Evolutionary conservation across 78 protist genomes (phyloP), one percentile per base, ranked within the genome.

Genomic region (Monocercomonoides exilis): DNA sequence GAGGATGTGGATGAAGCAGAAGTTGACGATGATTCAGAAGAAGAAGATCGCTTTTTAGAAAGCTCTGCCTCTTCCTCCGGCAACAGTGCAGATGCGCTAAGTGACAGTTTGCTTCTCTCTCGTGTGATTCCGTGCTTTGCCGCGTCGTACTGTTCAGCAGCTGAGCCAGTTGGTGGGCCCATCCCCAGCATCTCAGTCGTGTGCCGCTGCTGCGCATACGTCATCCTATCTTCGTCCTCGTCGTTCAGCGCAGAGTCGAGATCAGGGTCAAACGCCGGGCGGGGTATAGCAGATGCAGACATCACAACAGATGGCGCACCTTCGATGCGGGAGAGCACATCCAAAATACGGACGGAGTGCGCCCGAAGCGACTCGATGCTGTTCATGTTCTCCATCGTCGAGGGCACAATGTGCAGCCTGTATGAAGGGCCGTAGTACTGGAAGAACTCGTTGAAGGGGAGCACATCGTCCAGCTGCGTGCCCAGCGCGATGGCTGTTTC

Each of bases 351-450:
- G 2, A 43, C 1, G 87, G 35, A 64, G 33, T 46, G 1, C 82
- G n/a, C 6, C 4, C 94, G 96, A 32, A 97, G 88, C 81, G 92
- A 92, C 36, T 94, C 90, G 38, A 80, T 81, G 2, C 92, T 38
- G 87, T 97, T 97, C 33, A 84, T 77, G 82, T 97, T 97, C 85
- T 94, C 96, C 95, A 92, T 87, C 54, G 91, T 92, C n/a, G 88
- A 41, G 34, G 90, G 93, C 32, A 84, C 63, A 45, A 91, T 46
- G 89, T 91, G 96, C 42, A 96, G 90, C 63, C 87, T 63, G 84
- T 89, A 96, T 54, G 96, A 97, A 0, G 99, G 99, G 4, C 94
- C 94, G 85, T 84, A 97, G 89, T 95, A 97, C 88, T 95, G 97
- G 84, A 94, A 93, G 85, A 95, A 97, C 45, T 96, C 98, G 90